A percentile compares a stretch with the other conserved stretches of the same genome.
Evolutionary conservation across 768 basidiomycete species (phyloP).

Genomic region (Tricholoma flavovirens): DNA sequence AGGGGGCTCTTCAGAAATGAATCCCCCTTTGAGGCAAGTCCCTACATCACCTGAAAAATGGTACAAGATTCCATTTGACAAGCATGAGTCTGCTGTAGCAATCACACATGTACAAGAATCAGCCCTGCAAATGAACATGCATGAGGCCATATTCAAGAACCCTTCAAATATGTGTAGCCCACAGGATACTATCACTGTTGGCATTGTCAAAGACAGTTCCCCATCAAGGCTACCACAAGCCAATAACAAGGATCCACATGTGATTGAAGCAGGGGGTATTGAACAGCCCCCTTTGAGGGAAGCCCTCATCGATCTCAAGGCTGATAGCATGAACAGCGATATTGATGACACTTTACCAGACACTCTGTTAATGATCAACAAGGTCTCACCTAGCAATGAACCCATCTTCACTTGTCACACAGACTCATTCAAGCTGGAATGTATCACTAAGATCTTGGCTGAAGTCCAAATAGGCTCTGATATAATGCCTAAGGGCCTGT

Average conservation of each 20-base stretch:
- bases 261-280: conserved; percentile 28
- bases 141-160: conserved; percentile 4
- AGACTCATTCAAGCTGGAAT: background rate
- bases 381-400: background rate
- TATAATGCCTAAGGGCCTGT: background rate
- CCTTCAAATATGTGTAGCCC: too few species aligned
- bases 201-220: too few species aligned
- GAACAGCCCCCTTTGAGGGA: conserved; percentile 17
- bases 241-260: too few species aligned
- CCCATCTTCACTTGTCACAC: background rate
- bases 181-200: too few species aligned
- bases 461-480: background rate
- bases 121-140: too few species aligned
- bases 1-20: conserved; percentile 1
- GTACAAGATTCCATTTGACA: conserved; percentile 20
- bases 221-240: too few species aligned
- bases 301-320: background rate
- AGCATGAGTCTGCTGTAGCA: too few species aligned
- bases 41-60: background rate
- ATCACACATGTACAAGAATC: too few species aligned
- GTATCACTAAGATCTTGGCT: background rate
- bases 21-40: background rate
- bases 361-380: too few species aligned
- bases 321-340: background rate
- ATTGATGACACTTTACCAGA: background rate